These are phyloP conservation scores for Eucommia ulmoides DNA, from an alignment of 257 asterid genomes.

Conservation along the genomic window DNA sequence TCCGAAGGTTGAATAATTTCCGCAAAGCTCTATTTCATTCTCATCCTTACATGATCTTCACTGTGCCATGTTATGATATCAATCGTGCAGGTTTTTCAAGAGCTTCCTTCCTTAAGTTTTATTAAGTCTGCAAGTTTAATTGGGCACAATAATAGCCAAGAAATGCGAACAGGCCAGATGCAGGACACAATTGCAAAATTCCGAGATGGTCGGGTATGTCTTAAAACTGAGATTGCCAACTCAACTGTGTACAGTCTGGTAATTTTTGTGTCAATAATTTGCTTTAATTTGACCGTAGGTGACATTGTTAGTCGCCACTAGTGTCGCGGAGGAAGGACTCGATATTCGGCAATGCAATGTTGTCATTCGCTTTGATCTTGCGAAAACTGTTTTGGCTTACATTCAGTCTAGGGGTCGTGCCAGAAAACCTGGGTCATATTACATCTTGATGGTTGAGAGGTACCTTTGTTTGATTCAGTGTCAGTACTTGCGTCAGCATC, in stretches of 20 bases:
- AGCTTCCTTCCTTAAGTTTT: conserved; percentile 87
- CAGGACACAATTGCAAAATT: conserved; percentile 90
- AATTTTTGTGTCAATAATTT: conserved; percentile 12
- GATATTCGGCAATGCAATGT: conserved; percentile 99
- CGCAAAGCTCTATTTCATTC: background rate
- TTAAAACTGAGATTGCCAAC: conserved; percentile 7
- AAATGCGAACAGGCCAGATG: conserved; percentile 95
- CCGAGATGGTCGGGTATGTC: conserved; percentile 96
- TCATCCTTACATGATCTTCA: conserved; percentile 12
- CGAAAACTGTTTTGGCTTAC: conserved; percentile 95
- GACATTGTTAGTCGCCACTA: conserved; percentile 92
- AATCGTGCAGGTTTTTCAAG: conserved; percentile 63
- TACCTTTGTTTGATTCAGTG: conserved; percentile 13
- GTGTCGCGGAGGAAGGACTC: conserved; percentile 99
- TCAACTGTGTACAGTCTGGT: conserved; percentile 1
- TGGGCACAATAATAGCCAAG: conserved; percentile 96
- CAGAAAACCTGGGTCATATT: conserved; percentile 96
- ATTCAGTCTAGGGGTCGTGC: conserved; percentile 99
- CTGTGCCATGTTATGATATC: conserved; percentile 10
- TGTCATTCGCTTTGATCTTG: conserved; percentile 98
- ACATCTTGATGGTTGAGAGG: conserved; percentile 99
- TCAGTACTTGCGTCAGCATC: background rate
- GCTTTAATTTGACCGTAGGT: conserved; percentile 39
- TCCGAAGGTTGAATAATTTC: conserved; percentile 56
- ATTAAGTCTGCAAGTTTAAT: conserved; percentile 89